Evolutionary conservation across 179 eudicot species (phyloP), one percentile per base, ranked within the genome.

Genomic region (Kewa caespitosa): DNA sequence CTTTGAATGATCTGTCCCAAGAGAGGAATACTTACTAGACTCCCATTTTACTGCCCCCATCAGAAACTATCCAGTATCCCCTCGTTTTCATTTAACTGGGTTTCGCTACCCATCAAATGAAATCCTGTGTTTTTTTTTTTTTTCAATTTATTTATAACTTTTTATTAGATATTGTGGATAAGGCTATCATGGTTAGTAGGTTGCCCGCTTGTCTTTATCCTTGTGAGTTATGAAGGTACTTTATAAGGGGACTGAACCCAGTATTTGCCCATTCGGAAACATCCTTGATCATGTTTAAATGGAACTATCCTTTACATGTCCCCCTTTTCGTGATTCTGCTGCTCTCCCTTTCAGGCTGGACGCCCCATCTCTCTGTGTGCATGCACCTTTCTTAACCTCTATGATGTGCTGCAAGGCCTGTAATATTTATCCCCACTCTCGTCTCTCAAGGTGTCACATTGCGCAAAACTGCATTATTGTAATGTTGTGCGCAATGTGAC

Each of bases 261-360:
- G 12, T 2, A n/a, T 8, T n/a, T 38, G 9, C 31, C 31, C 39
- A n/a, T 27, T 50, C 15, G 20, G 15, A 50, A 50, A 50, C 57
- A 50, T 6, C 25, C 8, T 66, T 66, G 70, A 32, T 25, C 6
- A 66, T 38, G 32, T 39, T 38, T 48, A 28, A 27, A 2, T 50
- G 59, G 76, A 12, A 15, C 20, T 46, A 10, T 9, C 27, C 38
- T 31, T n/a, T 2, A 11, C 33, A 32, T 60, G n/a, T 14, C 31
- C 34, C 33, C 34, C 41, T n/a, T 61, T 60, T 61, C 67, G 38
- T 73, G 76, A 30, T 73, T 38, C 22, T 61, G 59, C n/a, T 0
- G 14, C 42, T 42, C 37, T 62, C 17, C 36, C 8, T 34, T 33
- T 28, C 23, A 28, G n/a, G 31, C 33, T 22, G 22, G 68, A 61